Conservation (phyloP, 2,329 filamentous ascomycete species). For the Ophiostoma sp. region DNA sequence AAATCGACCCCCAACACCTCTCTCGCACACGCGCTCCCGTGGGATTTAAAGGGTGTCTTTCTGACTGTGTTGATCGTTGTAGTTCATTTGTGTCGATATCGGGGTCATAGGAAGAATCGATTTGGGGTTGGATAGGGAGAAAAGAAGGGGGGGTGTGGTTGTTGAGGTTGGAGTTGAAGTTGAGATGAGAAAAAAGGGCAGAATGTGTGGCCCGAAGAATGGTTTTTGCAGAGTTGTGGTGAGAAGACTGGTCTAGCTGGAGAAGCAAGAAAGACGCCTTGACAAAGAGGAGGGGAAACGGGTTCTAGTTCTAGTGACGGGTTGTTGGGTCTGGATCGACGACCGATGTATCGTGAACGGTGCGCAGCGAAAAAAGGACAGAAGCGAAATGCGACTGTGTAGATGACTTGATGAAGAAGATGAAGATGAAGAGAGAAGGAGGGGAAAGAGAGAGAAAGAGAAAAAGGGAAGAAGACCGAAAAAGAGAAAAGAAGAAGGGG, state of each 20-base stretch:
- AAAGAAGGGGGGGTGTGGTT: constrained; percentile 9
- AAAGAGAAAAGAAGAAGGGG: constrained; percentile 10
- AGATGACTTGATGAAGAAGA: constrained; percentile 8
- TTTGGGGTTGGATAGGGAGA: constrained; percentile 27
- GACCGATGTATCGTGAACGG: background rate
- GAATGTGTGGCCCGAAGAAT: constrained; percentile 22
- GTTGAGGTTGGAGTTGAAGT: constrained; percentile 14
- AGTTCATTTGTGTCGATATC: constrained; percentile 50
- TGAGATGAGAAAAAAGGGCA: constrained; percentile 15
- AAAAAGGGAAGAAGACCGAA: constrained; percentile 20
- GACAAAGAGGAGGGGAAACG: constrained; percentile 16
- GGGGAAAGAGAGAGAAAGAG: background rate
- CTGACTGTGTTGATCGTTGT: constrained; percentile 45
- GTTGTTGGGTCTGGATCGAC: constrained; percentile 6
- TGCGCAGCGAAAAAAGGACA: constrained; percentile 2
- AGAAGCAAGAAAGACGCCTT: constrained; percentile 23
- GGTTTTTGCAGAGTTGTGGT: constrained; percentile 5
- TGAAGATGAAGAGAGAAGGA: background rate
- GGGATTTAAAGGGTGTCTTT: constrained; percentile 65
- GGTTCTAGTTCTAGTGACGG: background rate
- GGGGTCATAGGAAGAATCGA: constrained; percentile 51
- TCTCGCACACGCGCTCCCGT: constrained; percentile 61
- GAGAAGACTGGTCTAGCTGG: constrained; percentile 22
- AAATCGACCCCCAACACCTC: constrained; percentile 52
- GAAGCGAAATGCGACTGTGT: background rate